Base-by-base conservation (phyloP, 495 filamentous ascomycete species). In the Cercophora newfieldiana region DNA sequence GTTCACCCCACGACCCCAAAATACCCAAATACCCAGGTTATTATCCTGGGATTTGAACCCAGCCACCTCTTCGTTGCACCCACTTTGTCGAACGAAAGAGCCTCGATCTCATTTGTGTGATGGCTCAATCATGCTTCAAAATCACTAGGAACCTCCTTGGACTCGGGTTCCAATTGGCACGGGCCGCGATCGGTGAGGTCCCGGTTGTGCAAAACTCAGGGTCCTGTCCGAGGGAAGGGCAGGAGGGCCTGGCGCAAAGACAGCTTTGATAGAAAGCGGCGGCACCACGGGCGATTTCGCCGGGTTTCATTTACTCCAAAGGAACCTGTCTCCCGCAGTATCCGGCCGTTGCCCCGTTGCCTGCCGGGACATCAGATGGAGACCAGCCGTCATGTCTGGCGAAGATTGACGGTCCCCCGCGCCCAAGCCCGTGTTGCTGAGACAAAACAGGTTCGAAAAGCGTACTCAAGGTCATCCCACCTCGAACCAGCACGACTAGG, bases 331-430 rank as follows among this genome's bases (percentile, higher is more conserved):
- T 57, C 54, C 53, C 53, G 53, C 5, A 56, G 10, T 21, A 56
- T 56, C 53, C 54, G 54, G 14, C 25, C 54, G 22, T 30, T 30
- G 54, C 25, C 22, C 12, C 54, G 22, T 57, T 57, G 54, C 54
- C 54, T 57, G 54, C 54, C 54, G 54, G 54, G 26, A 57, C 19
- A 19, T 12, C 21, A 24, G n/a, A 24, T 53, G 19, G 37, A 44
- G 12, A 6, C 37, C 50, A 22, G n/a, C 21, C 21, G 50, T 6
- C 25, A 53, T 51, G 18, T 53, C 21, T 26, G 2, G 50, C 50
- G n/a, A 22, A 53, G 50, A n/a, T 53, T 26, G 50, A n/a, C 48
- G 8, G 21, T 8, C 19, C 50, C 50, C 50, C 50, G 50, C 50
- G 22, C 37, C 37, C 37, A 44, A 44, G 10, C 37, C 37, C 4